A percentile compares a stretch with the other conserved stretches of the same genome.
Conservation (phyloP, 2,329 filamentous ascomycete species). For the Daldinia sp. region DNA sequence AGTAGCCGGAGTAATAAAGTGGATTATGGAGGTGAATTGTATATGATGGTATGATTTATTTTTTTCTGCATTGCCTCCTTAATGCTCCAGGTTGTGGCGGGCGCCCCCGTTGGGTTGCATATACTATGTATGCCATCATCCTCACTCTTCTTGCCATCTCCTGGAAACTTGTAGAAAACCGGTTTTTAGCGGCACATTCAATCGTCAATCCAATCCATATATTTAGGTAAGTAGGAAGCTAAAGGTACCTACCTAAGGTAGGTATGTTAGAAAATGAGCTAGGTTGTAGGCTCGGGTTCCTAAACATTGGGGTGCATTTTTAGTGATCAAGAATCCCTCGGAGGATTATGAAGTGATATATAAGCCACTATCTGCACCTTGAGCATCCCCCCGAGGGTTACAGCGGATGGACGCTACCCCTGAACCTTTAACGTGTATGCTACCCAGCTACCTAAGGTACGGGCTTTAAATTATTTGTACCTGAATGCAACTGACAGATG, state of each 20-base stretch:
- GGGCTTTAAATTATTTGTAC: background rate
- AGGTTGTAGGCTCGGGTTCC: too few species aligned
- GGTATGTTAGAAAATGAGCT: background rate
- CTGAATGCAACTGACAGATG: background rate
- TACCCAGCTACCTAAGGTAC: too few species aligned
- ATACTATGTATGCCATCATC: background rate
- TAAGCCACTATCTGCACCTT: conserved; percentile 7
- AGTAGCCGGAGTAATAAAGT: too few species aligned
- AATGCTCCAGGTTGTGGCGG: background rate
- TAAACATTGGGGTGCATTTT: background rate
- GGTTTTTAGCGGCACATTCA: background rate
- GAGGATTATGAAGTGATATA: conserved; percentile 9
- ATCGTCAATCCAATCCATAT: background rate
- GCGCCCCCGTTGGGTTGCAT: background rate
- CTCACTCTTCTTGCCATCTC: background rate
- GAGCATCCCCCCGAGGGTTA: background rate
- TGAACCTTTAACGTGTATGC: background rate
- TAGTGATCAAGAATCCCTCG: conserved; percentile 1
- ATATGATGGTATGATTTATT: too few species aligned
- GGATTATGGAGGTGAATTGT: too few species aligned
- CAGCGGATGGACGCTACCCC: conserved; percentile 3
- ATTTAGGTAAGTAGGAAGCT: background rate
- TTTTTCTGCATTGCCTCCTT: background rate
- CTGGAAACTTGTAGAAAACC: background rate
- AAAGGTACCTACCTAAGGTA: too few species aligned